These are phyloP conservation scores for Nannochloropsis oceanica DNA, from an alignment of 108 stramenopile species.

Conservation along the genomic window DNA sequence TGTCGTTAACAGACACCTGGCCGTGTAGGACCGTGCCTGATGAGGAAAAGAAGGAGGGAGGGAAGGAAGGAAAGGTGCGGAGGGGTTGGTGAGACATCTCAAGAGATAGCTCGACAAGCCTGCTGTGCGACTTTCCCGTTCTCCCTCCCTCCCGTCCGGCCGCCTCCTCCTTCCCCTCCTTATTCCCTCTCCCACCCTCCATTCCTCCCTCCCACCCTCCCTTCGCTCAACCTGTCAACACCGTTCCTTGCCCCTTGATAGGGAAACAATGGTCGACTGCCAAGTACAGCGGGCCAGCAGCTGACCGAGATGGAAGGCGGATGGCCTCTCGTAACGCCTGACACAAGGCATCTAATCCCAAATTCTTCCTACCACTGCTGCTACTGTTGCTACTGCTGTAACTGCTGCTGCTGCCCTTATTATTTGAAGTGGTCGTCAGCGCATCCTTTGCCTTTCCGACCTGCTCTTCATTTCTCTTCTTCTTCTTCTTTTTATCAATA, in stretches of 20 bases:
- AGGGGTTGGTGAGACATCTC: neutral
- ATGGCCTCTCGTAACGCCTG: neutral
- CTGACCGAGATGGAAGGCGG: neutral
- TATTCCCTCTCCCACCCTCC: neutral
- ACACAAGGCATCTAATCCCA: slow-evolving; percentile 2
- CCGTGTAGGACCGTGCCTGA: slow-evolving; percentile 58
- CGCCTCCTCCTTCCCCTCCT: neutral
- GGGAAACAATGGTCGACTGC: slow-evolving; percentile 33
- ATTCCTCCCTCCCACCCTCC: slow-evolving; percentile 36
- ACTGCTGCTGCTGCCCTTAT: neutral
- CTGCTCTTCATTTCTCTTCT: neutral
- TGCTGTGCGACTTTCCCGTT: too few relatives aligned
- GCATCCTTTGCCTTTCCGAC: too few relatives aligned
- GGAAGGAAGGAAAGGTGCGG: neutral
- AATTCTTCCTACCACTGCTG: too few relatives aligned
- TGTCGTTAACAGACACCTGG: slow-evolving; percentile 59
- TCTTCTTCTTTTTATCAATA: neutral
- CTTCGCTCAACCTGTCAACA: slow-evolving; percentile 86
- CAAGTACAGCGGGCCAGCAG: slow-evolving; percentile 9
- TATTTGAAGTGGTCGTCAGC: too few relatives aligned
- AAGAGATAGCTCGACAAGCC: too few relatives aligned
- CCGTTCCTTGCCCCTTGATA: slow-evolving; percentile 89
- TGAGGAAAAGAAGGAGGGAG: neutral
- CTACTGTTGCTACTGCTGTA: neutral
- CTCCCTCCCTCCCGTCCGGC: too few relatives aligned